These are phyloP conservation scores for Talinum fruticosum DNA, from an alignment of 148 eudicot genomes.

Conservation along the genomic window DNA sequence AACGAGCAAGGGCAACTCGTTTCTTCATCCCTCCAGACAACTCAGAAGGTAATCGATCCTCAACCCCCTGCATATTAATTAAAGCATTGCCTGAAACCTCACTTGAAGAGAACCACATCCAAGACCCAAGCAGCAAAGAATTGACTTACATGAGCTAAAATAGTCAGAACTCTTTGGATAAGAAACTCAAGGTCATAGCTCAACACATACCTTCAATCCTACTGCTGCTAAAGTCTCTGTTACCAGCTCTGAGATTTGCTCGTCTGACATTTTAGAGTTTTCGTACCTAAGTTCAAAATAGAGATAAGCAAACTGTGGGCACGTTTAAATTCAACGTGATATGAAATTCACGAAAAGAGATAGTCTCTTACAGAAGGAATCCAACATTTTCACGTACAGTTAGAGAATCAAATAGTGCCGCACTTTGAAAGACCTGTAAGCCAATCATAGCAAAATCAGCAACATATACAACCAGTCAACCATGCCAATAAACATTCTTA, in stretches of 20 bases:
- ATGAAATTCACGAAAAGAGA: constrained; percentile 1
- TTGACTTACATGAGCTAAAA: background rate
- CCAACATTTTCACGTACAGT: constrained; percentile 97
- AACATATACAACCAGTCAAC: background rate
- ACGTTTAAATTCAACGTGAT: background rate
- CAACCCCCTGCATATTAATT: constrained; percentile 63
- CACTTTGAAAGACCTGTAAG: constrained; percentile 92
- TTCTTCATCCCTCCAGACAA: constrained; percentile 98
- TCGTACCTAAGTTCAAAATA: constrained; percentile 54
- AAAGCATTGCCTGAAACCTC: constrained; percentile 9
- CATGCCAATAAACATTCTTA: background rate
- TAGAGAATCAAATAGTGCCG: constrained; percentile 87
- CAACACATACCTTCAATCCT: constrained; percentile 65
- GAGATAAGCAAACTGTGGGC: constrained; percentile 7
- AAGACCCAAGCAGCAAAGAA: constrained; percentile 2
- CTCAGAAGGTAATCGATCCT: constrained; percentile 84
- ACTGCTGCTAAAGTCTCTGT: constrained; percentile 89
- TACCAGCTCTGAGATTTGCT: constrained; percentile 67
- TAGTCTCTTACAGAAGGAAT: constrained; percentile 73
- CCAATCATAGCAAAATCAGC: constrained; percentile 9
- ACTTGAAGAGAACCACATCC: background rate
- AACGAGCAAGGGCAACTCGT: constrained; percentile 90
- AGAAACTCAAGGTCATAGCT: background rate
- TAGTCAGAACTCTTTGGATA: background rate
- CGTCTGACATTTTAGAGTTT: constrained; percentile 72